Conservation (phyloP, 768 basidiomycete genomes). For the Kwoniella europaea region DNA sequence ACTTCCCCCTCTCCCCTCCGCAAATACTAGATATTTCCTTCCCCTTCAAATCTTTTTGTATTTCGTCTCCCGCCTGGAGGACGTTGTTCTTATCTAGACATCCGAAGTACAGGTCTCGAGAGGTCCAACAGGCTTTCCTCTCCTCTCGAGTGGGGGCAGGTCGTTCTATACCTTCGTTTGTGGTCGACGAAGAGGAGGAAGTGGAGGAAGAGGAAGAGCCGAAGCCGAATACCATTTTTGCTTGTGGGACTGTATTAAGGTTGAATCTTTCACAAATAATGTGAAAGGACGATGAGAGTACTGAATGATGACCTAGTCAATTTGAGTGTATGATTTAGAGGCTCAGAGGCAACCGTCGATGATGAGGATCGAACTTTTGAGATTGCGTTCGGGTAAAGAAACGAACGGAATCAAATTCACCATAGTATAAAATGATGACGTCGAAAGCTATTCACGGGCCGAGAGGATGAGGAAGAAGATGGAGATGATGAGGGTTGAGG, state of each 20-base stretch:
- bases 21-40: conserved; percentile 62
- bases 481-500: too few relatives aligned
- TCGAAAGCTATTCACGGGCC: background rate
- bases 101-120: conserved; percentile 78
- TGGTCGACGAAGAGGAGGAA: conserved; percentile 39
- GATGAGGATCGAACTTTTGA: conserved; percentile 15
- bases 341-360: background rate
- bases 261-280: too few relatives aligned
- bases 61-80: conserved; percentile 75
- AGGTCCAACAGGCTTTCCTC: conserved; percentile 82
- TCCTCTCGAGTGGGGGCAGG: conserved; percentile 65
- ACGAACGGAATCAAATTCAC: conserved; percentile 6
- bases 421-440: conserved; percentile 12
- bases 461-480: background rate
- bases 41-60: conserved; percentile 14
- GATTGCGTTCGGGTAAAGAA: too few relatives aligned
- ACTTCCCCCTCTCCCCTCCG: conserved; percentile 64
- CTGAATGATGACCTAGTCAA: too few relatives aligned
- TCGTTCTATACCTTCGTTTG: conserved; percentile 22
- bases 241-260: too few relatives aligned
- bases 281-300: too few relatives aligned
- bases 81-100: conserved; percentile 77
- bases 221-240: conserved; percentile 30
- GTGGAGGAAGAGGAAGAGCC: conserved; percentile 42
- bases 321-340: background rate